These are phyloP conservation scores for Hondaea fermentalgiana DNA, from an alignment of 108 stramenopile species.

Conservation along the genomic window DNA sequence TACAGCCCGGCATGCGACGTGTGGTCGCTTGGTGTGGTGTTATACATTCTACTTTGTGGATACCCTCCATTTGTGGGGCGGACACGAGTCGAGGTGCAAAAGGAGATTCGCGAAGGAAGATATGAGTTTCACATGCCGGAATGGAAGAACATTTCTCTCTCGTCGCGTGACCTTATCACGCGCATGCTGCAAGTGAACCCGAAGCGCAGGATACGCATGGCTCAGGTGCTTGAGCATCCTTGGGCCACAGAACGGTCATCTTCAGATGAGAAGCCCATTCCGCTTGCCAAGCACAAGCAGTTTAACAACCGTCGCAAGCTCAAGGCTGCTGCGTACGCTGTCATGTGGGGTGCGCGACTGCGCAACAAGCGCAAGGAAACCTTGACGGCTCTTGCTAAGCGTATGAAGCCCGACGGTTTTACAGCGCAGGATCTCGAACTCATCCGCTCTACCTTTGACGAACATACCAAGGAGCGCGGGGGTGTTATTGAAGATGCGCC, in stretches of 20 bases:
- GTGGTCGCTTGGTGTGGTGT: constrained; percentile 84
- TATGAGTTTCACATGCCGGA: constrained; percentile 5
- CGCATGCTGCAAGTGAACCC: background rate
- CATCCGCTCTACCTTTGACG: background rate
- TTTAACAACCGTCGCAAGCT: background rate
- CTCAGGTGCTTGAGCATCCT: background rate
- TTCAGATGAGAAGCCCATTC: background rate
- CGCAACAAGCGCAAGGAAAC: background rate
- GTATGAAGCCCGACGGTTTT: background rate
- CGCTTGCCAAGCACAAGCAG: constrained; percentile 11
- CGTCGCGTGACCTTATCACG: background rate
- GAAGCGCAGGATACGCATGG: background rate
- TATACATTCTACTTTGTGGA: constrained; percentile 91
- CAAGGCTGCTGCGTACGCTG: background rate
- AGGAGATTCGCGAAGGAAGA: background rate
- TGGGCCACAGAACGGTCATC: background rate
- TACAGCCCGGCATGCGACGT: constrained; percentile 69
- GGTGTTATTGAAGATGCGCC: background rate
- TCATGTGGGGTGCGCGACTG: constrained; percentile 3
- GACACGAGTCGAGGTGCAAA: constrained; percentile 46
- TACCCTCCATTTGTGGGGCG: constrained; percentile 94
- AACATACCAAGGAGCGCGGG: background rate
- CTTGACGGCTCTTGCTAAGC: background rate
- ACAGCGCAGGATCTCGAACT: background rate
- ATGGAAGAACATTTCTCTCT: background rate